Evolutionary conservation across 441 rosid species (phyloP), one percentile per base, ranked within the genome.

Genomic region (Aquilaria agallochum): DNA sequence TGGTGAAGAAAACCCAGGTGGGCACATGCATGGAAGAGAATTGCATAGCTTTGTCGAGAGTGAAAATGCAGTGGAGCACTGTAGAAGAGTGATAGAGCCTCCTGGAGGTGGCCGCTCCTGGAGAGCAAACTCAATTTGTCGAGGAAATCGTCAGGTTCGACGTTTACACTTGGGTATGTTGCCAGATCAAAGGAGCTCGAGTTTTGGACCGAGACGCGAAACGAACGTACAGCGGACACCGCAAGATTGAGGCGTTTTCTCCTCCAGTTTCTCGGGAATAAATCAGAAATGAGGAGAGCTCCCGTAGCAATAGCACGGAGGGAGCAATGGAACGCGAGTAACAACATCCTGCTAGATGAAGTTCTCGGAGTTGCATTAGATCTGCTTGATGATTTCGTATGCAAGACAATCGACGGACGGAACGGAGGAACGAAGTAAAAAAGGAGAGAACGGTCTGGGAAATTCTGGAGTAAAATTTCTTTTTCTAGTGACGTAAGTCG

Each of bases 11-110:
- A 72, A 3, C 79, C 77, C 53, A 76, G 82, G 51, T 71, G 66
- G 45, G 97, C 86, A 60, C 94, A 91, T 5, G 79, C 86, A 59
- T 78, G 88, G 54, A 91, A 82, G 65, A 89, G 88, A 56, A 80
- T 60, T 4, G 87, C 77, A 59, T 80, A 87, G 33, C 77, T 79
- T 44, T 71, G 79, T 10, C 62, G 69, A 3, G 78, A 74, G 72
- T 75, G 80, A 58, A 73, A 54, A 50, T 74, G 66, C 0, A 73
- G 58, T 5, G 80, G 68, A 36, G 76, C 20, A 53, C 47, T 51
- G 75, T 73, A 82, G 65, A 86, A 76, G 53, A 72, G 73, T 2
- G 77, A 66, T 13, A 89, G 60, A 9, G 87, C 89, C 60, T 77
- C 76, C 9, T 62, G 53, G 36, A 87, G 76, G 45, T 67, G 74